Evolutionary conservation across 768 basidiomycete species (phyloP).

Genomic region (Hygrophoropsis aurantiaca): DNA sequence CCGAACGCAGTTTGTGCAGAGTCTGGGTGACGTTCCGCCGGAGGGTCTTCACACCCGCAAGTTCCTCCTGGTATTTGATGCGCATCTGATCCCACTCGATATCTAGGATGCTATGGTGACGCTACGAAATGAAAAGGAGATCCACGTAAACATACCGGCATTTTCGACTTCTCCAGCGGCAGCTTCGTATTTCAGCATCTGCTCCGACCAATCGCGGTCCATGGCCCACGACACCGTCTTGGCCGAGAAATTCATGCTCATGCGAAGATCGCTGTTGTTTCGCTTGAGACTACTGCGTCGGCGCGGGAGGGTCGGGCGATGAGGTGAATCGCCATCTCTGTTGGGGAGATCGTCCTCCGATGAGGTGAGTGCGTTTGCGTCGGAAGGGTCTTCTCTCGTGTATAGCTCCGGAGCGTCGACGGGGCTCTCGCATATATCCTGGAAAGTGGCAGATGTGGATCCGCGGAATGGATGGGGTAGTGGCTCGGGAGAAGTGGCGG

Average conservation of each 20-base stretch:
- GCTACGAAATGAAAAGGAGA: neutral
- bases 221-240: constrained; percentile 81
- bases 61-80: constrained; percentile 59
- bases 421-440: constrained; percentile 34
- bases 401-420: constrained; percentile 16
- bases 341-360: constrained; percentile 34
- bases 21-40: constrained; percentile 51
- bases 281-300: constrained; percentile 68
- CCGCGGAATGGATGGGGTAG: constrained; percentile 47
- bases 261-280: constrained; percentile 42
- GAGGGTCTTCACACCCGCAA: constrained; percentile 55
- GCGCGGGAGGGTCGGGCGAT: constrained; percentile 38
- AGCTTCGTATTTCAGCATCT: constrained; percentile 49
- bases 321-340: constrained; percentile 19
- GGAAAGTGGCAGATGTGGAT: constrained; percentile 27
- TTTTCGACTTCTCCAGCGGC: constrained; percentile 41
- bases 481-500: constrained; percentile 42
- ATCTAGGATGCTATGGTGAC: constrained; percentile 34
- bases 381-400: constrained; percentile 16
- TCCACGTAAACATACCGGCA: constrained; percentile 29
- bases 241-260: constrained; percentile 48
- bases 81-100: constrained; percentile 61
- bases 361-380: constrained; percentile 20
- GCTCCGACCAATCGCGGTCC: constrained; percentile 57
- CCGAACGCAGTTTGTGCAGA: constrained; percentile 35